Percentiles rank a stretch among this genome's conserved stretches.
These are phyloP conservation scores for Cetraspora pellucida DNA, from an alignment of 192 early-diverging fungal species.

Conservation along the genomic window DNA sequence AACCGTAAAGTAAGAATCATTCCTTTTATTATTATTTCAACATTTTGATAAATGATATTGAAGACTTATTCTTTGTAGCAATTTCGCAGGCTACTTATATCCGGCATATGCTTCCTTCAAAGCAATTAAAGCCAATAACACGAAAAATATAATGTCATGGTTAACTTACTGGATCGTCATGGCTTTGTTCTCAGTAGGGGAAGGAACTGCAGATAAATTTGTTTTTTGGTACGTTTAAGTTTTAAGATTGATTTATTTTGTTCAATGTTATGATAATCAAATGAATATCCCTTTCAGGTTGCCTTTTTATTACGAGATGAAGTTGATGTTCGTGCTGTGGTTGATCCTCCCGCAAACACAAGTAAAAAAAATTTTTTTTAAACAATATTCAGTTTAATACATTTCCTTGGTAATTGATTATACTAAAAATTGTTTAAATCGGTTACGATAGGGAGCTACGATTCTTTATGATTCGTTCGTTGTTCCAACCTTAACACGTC, in stretches of 20 bases:
- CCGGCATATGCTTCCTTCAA: constrained; percentile 39
- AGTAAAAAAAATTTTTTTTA: constrained; percentile 20
- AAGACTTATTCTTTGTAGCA: neutral
- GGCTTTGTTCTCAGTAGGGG: constrained; percentile 23
- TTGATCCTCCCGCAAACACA: constrained; percentile 34
- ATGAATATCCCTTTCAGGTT: constrained; percentile 16
- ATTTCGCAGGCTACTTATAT: constrained; percentile 20
- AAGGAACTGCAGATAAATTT: constrained; percentile 27
- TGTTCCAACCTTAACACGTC: constrained; percentile 25
- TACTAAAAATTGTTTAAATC: neutral
- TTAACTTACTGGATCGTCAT: constrained; percentile 37
- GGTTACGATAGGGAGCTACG: constrained; percentile 3
- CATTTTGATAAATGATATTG: neutral
- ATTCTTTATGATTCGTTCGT: constrained; percentile 26
- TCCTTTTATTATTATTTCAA: neutral
- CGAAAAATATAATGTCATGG: constrained; percentile 10
- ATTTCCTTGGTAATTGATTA: neutral
- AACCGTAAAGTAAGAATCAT: neutral
- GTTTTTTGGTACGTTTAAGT: constrained; percentile 29
- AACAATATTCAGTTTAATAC: neutral
- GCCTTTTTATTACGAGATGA: constrained; percentile 38
- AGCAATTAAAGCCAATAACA: constrained; percentile 32
- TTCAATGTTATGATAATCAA: neutral
- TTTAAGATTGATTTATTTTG: neutral
- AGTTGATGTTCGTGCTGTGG: constrained; percentile 36